Evolutionary conservation across 2,329 filamentous ascomycete species (phyloP).

Genomic region (Teratosphaeria zuluensis): DNA sequence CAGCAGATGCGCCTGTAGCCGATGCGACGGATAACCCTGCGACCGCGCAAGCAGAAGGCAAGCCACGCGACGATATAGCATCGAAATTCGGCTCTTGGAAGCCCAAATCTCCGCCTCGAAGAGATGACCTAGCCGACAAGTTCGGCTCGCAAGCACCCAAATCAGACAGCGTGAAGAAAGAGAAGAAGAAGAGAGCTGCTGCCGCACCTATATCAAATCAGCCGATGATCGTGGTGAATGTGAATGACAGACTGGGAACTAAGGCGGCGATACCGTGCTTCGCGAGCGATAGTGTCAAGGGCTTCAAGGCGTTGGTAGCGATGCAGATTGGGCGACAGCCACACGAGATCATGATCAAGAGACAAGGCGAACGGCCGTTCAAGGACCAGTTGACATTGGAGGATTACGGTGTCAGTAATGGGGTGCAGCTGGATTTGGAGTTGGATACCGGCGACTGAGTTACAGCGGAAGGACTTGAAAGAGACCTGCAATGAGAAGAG

Average conservation of each 20-base stretch:
- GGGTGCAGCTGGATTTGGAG: conserved; percentile 53
- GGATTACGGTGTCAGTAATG: conserved; percentile 91
- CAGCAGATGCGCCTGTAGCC: not conserved
- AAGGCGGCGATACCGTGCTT: conserved; percentile 88
- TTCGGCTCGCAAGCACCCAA: not conserved
- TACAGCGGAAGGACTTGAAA: no score
- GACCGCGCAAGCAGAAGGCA: conserved; percentile 3
- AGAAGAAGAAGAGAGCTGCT: conserved; percentile 18
- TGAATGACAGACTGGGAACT: conserved; percentile 94
- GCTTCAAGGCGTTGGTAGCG: conserved; percentile 87
- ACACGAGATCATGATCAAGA: conserved; percentile 82
- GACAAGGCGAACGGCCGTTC: conserved; percentile 86
- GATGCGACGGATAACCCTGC: conserved; percentile 15
- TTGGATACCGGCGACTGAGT: conserved; percentile 30
- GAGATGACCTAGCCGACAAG: conserved; percentile 6
- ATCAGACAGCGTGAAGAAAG: conserved; percentile 9
- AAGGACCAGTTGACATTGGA: conserved; percentile 81
- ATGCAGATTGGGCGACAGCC: conserved; percentile 80
- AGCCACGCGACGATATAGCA: not conserved
- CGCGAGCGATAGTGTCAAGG: conserved; percentile 69
- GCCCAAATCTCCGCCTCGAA: not conserved
- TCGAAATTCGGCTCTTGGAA: not conserved
- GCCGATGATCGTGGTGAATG: conserved; percentile 85
- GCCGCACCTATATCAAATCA: conserved; percentile 39
- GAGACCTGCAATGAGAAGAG: no score